Percentiles rank a stretch among this genome's conserved stretches.
These are phyloP conservation scores for Talaromyces adpressus DNA, from an alignment of 495 filamentous ascomycete genomes.

Conservation along the genomic window DNA sequence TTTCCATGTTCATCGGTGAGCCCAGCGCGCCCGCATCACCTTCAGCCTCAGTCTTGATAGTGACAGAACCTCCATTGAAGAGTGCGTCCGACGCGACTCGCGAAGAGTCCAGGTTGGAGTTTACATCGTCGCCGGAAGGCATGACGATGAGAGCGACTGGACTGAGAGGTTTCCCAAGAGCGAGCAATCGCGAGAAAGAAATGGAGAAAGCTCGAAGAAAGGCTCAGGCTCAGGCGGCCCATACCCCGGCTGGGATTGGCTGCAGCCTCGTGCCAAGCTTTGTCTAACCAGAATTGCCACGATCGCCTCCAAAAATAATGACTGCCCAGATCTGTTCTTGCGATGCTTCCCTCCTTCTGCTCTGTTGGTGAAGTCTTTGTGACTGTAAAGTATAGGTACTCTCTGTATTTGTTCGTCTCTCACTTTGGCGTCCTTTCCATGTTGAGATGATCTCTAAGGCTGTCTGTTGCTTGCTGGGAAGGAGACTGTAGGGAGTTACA, in stretches of 20 bases:
- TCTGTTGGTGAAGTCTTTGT: neutral
- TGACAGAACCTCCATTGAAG: slow-evolving; percentile 12
- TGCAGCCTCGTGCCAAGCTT: slow-evolving; percentile 8
- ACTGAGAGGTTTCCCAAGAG: neutral
- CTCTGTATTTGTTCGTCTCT: neutral
- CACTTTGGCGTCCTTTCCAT: neutral
- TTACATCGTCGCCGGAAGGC: slow-evolving; percentile 40
- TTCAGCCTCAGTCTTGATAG: slow-evolving; percentile 14
- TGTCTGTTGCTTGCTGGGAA: neutral
- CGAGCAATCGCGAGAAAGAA: slow-evolving; percentile 4
- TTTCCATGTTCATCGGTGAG: neutral
- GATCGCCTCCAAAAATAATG: neutral
- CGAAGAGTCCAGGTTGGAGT: slow-evolving; percentile 27
- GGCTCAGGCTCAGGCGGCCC: slow-evolving; percentile 7
- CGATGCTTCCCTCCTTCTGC: neutral
- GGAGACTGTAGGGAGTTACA: neutral
- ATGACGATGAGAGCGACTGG: slow-evolving; percentile 37
- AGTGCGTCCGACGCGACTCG: slow-evolving; percentile 16
- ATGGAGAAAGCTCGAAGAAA: slow-evolving; percentile 8
- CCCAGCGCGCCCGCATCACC: slow-evolving; percentile 13
- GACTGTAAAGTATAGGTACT: neutral
- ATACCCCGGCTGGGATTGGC: slow-evolving; percentile 7
- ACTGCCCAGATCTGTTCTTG: neutral
- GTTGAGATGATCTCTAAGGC: neutral
- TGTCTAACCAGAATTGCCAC: slow-evolving; percentile 6